Base-by-base conservation (phyloP, 495 filamentous ascomycete species). In the Xylaria castorea region DNA sequence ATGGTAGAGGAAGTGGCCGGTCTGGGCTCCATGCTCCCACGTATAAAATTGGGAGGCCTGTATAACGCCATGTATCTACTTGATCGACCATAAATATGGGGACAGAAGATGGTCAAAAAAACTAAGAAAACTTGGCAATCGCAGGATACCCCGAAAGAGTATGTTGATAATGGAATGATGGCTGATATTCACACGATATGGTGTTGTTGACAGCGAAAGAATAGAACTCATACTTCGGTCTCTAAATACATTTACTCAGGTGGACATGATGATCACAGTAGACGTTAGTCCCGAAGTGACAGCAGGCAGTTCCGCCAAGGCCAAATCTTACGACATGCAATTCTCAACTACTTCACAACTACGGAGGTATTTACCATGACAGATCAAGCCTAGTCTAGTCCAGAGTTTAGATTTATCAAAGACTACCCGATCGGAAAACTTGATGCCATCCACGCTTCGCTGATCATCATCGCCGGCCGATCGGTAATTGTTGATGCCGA, bases 21-120 rank as follows among this genome's bases (percentile, higher is more conserved):
- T 38, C 30, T 11, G 65, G 53, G 40, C 16, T 46, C 20, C 27
- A 30, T 46, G 16, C 53, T 69, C 66, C 66, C 5, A 57, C 12
- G 46, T 40, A 58, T 5, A n/a, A 18, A 44, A 50, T 6, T 58
- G 16, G 40, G 53, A 36, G 25, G 16, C 22, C 16, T 60, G 53
- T 60, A 34, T 69, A 46, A 58, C 12, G 20, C 44, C 44, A 38
- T 55, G 32, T 55, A 67, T 30, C 50, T 18, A 38, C 30, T 66
- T 22, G 40, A 20, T 46, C 14, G 20, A 30, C 32, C 25, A 48
- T 20, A 40, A 48, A 30, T 14, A 30, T 20, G 16, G 63, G 9
- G 62, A 34, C 9, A 32, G 42, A 32, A 16, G 16, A 5, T 11
- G 62, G 22, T 18, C 1, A 30, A 18, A 32, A 22, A 27, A 25